Conservation (phyloP, 495 filamentous ascomycete genomes). For the Penicillium cataractarum region DNA sequence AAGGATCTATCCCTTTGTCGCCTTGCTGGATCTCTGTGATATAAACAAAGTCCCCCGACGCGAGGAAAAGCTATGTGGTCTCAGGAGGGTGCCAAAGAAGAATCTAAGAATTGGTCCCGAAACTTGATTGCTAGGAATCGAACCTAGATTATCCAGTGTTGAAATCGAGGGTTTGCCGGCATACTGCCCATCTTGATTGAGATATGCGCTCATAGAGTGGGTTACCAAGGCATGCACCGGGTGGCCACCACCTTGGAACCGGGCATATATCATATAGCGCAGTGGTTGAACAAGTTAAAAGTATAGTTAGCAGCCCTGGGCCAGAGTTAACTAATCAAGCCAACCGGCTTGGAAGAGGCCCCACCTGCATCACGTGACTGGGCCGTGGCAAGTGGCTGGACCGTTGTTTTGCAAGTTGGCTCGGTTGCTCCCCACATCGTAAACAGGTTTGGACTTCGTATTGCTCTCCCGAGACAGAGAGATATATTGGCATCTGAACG, state of each 20-base stretch:
- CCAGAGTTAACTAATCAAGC: neutral
- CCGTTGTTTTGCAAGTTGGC: neutral
- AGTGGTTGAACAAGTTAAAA: neutral
- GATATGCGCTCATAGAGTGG: slow-evolving; percentile 2
- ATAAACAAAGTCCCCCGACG: slow-evolving; percentile 4
- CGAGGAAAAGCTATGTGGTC: neutral
- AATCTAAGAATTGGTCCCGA: neutral
- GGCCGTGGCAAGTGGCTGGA: slow-evolving; percentile 4
- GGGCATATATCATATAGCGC: neutral
- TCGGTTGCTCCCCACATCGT: slow-evolving; percentile 15
- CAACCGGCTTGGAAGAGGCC: neutral
- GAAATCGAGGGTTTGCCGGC: neutral
- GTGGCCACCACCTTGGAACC: neutral
- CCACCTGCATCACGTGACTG: slow-evolving; percentile 10
- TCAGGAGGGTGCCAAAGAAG: neutral
- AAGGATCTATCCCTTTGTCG: slow-evolving; percentile 4
- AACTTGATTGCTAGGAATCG: neutral
- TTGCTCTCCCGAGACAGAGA: neutral
- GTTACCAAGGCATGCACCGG: neutral
- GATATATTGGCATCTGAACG: neutral
- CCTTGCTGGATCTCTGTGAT: neutral
- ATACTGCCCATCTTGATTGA: neutral
- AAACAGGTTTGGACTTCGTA: slow-evolving; percentile 20
- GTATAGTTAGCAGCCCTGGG: neutral
- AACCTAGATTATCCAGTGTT: neutral